Evolutionary conservation across 2,329 filamentous ascomycete genomes (phyloP), one percentile per base, ranked within the genome.

Genomic region (Alternaria gansuensis): DNA sequence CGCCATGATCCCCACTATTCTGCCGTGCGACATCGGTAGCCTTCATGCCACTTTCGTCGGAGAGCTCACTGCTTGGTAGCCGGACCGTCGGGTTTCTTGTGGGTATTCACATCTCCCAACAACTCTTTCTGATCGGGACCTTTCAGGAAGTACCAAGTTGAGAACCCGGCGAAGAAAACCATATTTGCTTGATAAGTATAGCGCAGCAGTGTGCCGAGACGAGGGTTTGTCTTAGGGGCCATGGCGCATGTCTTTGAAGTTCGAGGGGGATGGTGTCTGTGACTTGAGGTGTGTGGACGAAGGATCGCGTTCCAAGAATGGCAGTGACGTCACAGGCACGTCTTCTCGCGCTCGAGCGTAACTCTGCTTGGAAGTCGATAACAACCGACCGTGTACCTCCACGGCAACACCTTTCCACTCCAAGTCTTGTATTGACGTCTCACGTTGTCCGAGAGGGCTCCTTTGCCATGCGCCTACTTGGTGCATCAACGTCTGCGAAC

Each of bases 121-220:
- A 13, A 24, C 44, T 51, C n/a, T 43, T 48, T 48, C 29, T 34
- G 13, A 9, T 44, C 23, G 33, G 24, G 24, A 24, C 29, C 39
- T 24, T 55, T 64, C 21, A 63, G 41, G 31, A 63, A 51, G 21
- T 64, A 69, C 63, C 65, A 64, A 5, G 51, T 54, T 1, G 57
- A 57, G 24, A 67, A 66, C 2, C 63, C 63, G 4, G 58, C 58
- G 26, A 67, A 64, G 44, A 65, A 67, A 24, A 66, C 50, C 45
- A 67, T 44, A 31, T 67, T 68, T 1, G 45, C 60, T 40, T 59
- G 64, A 24, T 62, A 62, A 2, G 59, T 67, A 48, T 63, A 64
- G 28, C 51, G 60, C 26, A 67, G 45, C 5, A 69, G 61, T 3
- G 51, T 59, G 13, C 48, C 31, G 11, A 63, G 24, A 14, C 48